Base-by-base conservation (phyloP, 78 protist species). In the Carpediemonas membranifera region DNA sequence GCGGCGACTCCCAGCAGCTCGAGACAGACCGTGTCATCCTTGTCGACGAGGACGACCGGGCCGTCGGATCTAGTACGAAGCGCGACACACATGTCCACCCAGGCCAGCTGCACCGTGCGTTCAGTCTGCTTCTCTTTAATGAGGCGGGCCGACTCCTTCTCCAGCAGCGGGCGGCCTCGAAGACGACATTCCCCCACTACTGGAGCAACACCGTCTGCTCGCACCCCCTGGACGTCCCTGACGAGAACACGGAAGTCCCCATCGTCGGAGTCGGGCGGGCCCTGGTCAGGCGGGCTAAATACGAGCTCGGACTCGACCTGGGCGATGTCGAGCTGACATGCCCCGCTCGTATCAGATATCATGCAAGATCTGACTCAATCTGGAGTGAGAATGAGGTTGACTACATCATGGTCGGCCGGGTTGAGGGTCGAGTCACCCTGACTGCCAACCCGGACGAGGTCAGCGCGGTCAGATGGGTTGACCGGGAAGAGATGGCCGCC, bases 121-220 rank as follows among this genome's bases (percentile, higher is more conserved):
- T 88, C 74, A 59, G 77, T 31, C 77, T 88, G 24, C 80, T 88
- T 25, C 58, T 88, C 1, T 83, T 88, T 74, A 75, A 76, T 65
- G 0, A 37, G 33, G 36, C 68, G n/a, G 68, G 74, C 68, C 16
- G 77, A 56, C 69, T 85, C 0, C 66, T 88, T 28, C 68, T 88
- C 2, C 93, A 88, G 36, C 77, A 80, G 62, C 79, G 93, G 0
- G 71, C 93, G 19, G 27, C 11, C 3, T 74, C 69, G 30, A 88
- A 88, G 78, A 80, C 82, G 30, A 83, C 87, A 11, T 88, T 88
- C 41, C 93, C 93, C 7, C 59, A 37, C 47, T 16, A 30, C 27
- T 85, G 82, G 87, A 83, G 90, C n/a, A 88, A 88, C 74, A 85
- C 93, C 15, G 82, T 87, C 76, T 88, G 93, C 68, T 65, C 80